Evolutionary conservation across 345 rosid genomes (phyloP).

Genomic region (Arabidopsis thaliana): TAIR10.1 NC_003075.7:9239001-9239500

Average conservation of each 20-base stretch:
- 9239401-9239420: conserved; percentile 67
- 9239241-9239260: conserved; percentile 94
- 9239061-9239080: conserved; percentile 23
- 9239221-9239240: conserved; percentile 92
- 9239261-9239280: conserved; percentile 91
- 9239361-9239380: conserved; percentile 91
- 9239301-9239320: conserved; percentile 87
- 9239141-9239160: conserved; percentile 24
- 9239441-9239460: conserved; percentile 99
- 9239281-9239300: conserved; percentile 79
- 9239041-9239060: conserved; percentile 27
- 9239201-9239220: conserved; percentile 88
- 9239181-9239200: conserved; percentile 6
- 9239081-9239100: conserved; percentile 17
- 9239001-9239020: conserved; percentile 7
- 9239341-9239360: conserved; percentile 86
- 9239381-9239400: conserved; percentile 97
- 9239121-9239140: conserved; percentile 9
- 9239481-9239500: conserved; percentile 95
- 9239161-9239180: conserved; percentile 6
- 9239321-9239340: conserved; percentile 78
- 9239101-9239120: conserved; percentile 12
- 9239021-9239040: conserved; percentile 21
- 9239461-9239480: conserved; percentile 99
- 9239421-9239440: conserved; percentile 95